These are phyloP conservation scores for Hypoxylon sp. DNA, from an alignment of 2,329 filamentous ascomycete species.

Conservation along the genomic window DNA sequence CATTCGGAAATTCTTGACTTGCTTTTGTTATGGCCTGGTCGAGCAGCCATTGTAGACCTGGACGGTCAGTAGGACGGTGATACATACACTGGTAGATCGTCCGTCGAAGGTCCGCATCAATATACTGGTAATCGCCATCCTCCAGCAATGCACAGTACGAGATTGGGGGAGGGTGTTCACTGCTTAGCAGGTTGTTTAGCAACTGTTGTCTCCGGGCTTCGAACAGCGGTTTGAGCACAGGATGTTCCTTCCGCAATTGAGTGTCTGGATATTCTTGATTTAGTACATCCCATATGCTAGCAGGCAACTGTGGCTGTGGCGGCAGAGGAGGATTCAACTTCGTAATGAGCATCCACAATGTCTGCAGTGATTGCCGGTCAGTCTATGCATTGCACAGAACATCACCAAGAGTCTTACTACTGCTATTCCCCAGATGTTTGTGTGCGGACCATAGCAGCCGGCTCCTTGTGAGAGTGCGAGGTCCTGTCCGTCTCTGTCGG, in stretches of 20 bases:
- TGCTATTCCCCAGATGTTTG: constrained; percentile 45
- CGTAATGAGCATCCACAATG: constrained; percentile 48
- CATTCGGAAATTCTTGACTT: not conserved
- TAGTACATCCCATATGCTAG: too few relatives aligned
- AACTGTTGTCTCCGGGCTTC: too few relatives aligned
- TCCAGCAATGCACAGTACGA: constrained; percentile 41
- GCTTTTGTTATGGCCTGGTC: constrained; percentile 15
- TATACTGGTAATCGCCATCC: constrained; percentile 36
- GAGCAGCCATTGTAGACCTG: constrained; percentile 29
- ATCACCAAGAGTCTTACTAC: constrained; percentile 25
- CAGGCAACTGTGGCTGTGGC: constrained; percentile 40
- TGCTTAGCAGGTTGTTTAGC: not conserved
- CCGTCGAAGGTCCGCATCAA: constrained; percentile 33
- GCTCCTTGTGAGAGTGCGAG: constrained; percentile 27
- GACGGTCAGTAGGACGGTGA: constrained; percentile 42
- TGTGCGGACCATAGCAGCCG: constrained; percentile 43
- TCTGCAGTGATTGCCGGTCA: constrained; percentile 19
- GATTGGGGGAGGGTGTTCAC: constrained; percentile 1
- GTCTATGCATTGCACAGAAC: not conserved
- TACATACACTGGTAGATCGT: constrained; percentile 44
- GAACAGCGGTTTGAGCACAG: too few relatives aligned
- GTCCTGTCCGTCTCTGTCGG: constrained; percentile 12
- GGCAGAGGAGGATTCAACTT: constrained; percentile 16
- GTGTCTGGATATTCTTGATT: too few relatives aligned
- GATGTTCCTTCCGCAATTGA: too few relatives aligned